phyloP scores from a whole-genome alignment of 495 filamentous ascomycete genomes.

The Neurospora sp. region DNA sequence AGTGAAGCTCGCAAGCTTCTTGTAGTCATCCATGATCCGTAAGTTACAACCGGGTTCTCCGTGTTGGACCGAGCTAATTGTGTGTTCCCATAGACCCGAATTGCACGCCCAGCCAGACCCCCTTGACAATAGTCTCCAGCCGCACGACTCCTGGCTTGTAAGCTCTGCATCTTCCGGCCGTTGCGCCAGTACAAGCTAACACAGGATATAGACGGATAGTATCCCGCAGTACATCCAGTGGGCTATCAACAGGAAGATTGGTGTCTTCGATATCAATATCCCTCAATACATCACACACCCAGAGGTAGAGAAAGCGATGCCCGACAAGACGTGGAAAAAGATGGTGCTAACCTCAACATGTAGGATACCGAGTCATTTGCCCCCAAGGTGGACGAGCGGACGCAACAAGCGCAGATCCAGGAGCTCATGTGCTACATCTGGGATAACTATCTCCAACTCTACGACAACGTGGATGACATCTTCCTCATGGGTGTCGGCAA shows the following conservation, averaged over 20 bases:
- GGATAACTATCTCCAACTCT: slow-evolving; percentile 93
- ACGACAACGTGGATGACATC: slow-evolving; percentile 51
- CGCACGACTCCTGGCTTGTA: slow-evolving; percentile 82
- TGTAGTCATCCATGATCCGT: slow-evolving; percentile 77
- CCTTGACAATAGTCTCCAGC: slow-evolving; percentile 56
- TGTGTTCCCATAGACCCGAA: slow-evolving; percentile 48
- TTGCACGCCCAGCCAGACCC: slow-evolving; percentile 58
- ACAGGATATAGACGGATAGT: slow-evolving; percentile 53
- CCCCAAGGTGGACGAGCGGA: slow-evolving; percentile 20
- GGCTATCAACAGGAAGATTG: slow-evolving; percentile 62
- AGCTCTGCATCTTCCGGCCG: slow-evolving; percentile 22
- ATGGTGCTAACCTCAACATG: background rate
- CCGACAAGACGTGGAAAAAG: background rate
- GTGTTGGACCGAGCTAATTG: background rate
- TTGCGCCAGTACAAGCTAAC: slow-evolving; percentile 28
- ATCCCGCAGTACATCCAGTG: slow-evolving; percentile 72
- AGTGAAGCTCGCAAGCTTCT: slow-evolving; percentile 42
- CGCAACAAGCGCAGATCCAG: slow-evolving; percentile 46
- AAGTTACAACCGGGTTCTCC: slow-evolving; percentile 21
- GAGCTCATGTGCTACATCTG: slow-evolving; percentile 81
- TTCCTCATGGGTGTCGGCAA: slow-evolving; percentile 79
- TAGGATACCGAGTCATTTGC: slow-evolving; percentile 26
- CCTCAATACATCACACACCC: slow-evolving; percentile 55
- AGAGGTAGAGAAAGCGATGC: slow-evolving; percentile 28
- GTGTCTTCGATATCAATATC: slow-evolving; percentile 81